These are phyloP conservation scores for Eucalyptus globulus DNA, from an alignment of 345 rosid genomes.

Conservation along the genomic window DNA sequence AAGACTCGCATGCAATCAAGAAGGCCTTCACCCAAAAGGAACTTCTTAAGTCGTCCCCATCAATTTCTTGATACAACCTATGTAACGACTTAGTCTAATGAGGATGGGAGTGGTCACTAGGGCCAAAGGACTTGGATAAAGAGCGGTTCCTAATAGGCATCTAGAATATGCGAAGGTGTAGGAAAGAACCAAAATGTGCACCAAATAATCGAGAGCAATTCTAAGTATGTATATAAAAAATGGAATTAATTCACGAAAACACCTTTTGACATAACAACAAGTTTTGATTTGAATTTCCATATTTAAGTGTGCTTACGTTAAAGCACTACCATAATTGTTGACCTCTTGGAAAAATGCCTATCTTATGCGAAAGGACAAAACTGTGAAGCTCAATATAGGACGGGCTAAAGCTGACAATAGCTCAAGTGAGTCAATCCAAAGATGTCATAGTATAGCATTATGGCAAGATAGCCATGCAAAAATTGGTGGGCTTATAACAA, in stretches of 20 bases:
- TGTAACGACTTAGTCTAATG: background rate
- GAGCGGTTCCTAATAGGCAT: background rate
- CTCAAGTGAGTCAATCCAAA: background rate
- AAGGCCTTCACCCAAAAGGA: background rate
- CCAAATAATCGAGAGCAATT: background rate
- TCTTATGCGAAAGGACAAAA: background rate
- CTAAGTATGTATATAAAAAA: background rate
- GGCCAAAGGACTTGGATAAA: background rate
- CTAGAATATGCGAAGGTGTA: background rate
- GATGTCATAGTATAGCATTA: background rate
- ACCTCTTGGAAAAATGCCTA: too few relatives aligned
- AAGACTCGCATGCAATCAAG: background rate
- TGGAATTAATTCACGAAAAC: background rate
- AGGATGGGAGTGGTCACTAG: too few relatives aligned
- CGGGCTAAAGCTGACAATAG: background rate
- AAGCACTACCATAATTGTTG: too few relatives aligned
- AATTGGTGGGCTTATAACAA: background rate
- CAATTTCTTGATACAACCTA: background rate
- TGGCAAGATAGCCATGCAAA: background rate
- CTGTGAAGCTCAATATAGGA: fast-evolving
- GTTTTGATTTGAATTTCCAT: too few relatives aligned
- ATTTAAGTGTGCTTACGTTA: background rate
- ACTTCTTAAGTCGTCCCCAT: background rate
- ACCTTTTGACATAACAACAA: background rate
- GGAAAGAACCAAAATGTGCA: background rate